A percentile compares a stretch with the other conserved stretches of the same genome.
These are phyloP conservation scores for Diaporthe destruens DNA, from an alignment of 2,329 filamentous ascomycete genomes.

Conservation along the genomic window DNA sequence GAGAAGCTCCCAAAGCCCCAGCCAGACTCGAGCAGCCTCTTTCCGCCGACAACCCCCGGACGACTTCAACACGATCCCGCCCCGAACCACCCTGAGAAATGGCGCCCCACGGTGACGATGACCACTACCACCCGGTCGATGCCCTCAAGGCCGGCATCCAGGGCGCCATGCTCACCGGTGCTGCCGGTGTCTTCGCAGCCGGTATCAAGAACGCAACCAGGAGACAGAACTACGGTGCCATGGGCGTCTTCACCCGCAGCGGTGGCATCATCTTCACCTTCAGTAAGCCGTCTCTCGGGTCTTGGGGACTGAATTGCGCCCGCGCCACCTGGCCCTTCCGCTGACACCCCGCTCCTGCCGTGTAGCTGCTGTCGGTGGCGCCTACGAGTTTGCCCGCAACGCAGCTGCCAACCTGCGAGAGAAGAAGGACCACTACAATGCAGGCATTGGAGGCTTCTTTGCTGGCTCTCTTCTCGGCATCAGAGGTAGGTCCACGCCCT, in stretches of 20 bases:
- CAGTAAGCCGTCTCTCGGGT: slow-evolving; percentile 60
- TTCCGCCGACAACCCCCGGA: slow-evolving; percentile 24
- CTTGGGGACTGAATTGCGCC: background rate
- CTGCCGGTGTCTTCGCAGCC: slow-evolving; percentile 66
- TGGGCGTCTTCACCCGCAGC: slow-evolving; percentile 83
- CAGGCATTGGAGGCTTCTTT: slow-evolving; percentile 80
- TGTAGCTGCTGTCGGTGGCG: slow-evolving; percentile 77
- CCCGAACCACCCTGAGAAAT: slow-evolving; percentile 42
- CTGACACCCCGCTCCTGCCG: slow-evolving; percentile 12
- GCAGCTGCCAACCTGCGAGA: slow-evolving; percentile 87
- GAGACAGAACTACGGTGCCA: slow-evolving; percentile 83
- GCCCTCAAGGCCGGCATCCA: slow-evolving; percentile 68
- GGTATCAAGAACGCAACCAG: slow-evolving; percentile 86
- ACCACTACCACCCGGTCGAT: slow-evolving; percentile 61
- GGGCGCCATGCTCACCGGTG: slow-evolving; percentile 67
- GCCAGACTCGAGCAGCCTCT: slow-evolving; percentile 27
- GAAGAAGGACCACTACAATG: slow-evolving; percentile 84
- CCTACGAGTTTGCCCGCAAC: slow-evolving; percentile 82
- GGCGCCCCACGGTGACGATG: slow-evolving; percentile 50
- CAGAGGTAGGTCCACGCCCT: slow-evolving; percentile 67
- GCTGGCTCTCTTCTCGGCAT: slow-evolving; percentile 80
- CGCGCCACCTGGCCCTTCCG: slow-evolving; percentile 17
- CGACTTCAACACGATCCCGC: slow-evolving; percentile 37
- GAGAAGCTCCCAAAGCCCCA: slow-evolving; percentile 34
- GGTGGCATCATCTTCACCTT: slow-evolving; percentile 79